Evolutionary conservation across 371 early-diverging fungal species (phyloP).

Genomic region (Zopfochytrium polystomum): DNA sequence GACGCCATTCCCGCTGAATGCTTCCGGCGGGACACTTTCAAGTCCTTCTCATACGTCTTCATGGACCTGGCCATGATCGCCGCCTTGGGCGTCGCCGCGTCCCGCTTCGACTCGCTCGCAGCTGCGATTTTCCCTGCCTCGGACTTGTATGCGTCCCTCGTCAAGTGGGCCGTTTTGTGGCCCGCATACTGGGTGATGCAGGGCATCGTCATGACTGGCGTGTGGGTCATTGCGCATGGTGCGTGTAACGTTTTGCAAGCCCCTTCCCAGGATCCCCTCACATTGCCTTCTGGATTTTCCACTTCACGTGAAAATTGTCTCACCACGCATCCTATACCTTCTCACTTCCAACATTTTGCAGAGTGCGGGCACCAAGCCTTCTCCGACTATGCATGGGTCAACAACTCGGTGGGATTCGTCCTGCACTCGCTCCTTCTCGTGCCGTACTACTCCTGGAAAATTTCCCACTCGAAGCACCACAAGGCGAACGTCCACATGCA

Average conservation of each 20-base stretch:
- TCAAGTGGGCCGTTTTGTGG: conserved; percentile 56
- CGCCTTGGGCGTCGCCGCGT: conserved; percentile 61
- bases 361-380: conserved; percentile 76
- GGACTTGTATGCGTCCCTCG: conserved; percentile 6
- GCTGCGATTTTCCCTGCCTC: too few relatives aligned
- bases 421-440: conserved; percentile 81
- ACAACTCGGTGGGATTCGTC: conserved; percentile 77
- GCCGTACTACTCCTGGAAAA: conserved; percentile 65
- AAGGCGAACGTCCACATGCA: conserved; percentile 75
- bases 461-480: conserved; percentile 68
- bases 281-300: neutral
- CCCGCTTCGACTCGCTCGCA: conserved; percentile 55
- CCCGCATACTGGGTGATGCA: conserved; percentile 72
- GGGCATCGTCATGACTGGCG: conserved; percentile 77
- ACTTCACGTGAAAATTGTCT: neutral
- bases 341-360: neutral
- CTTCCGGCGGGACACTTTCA: conserved; percentile 72
- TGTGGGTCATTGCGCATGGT: conserved; percentile 88
- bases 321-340: too few relatives aligned
- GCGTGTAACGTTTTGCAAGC: neutral
- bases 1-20: conserved; percentile 81
- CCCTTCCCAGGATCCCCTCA: neutral
- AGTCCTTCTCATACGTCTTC: conserved; percentile 66
- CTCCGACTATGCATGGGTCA: conserved; percentile 69
- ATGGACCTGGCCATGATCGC: conserved; percentile 65